Base-by-base conservation (phyloP, 768 basidiomycete genomes). In the Butyriboletus loyo region DNA sequence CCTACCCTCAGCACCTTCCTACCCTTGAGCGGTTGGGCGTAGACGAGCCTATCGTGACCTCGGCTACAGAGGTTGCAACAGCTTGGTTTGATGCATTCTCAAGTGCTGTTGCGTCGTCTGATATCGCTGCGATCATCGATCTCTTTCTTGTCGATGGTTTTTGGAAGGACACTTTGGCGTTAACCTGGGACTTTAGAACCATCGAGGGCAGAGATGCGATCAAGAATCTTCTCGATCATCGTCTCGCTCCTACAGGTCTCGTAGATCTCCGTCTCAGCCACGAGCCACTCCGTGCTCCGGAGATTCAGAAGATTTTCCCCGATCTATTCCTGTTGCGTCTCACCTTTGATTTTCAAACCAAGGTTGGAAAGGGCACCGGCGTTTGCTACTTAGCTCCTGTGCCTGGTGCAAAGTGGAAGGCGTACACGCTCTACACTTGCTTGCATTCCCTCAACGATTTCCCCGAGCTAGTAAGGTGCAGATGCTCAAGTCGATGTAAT, bases 271-370 rank as follows among this genome's bases (percentile, higher is more conserved):
- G 34, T 38, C 64, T 68, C 45, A 60, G 56, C 15, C 46, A 60
- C 9, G 58, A 56, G 4, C 55, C 52, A n/a, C 53, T 75, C 42
- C 56, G 57, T 9, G 66, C 53, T 27, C 57, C 68, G 10, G 65
- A 53, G 1, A 46, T 84, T 13, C 70, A 73, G 36, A 69, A 65
- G 19, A 68, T 75, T 6, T 81, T 73, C 54, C 75, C 79, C 0
- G 86, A 86, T 59, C 54, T 88, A 4, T 76, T 73, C 0, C 84
- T 84, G 79, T 66, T 89, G 49, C 76, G 77, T 35, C 64, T 76
- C 27, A 60, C 77, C 44, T 85, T 88, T 61, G 74, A 70, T 7
- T 88, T 87, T 56, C 79, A 76, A 1, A 73, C 73, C 37, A 64
- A 71, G 7, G 64, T 75, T 1, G 86, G 83, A 0, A 62, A 74